Evolutionary conservation across 2,329 filamentous ascomycete species (phyloP).

Genomic region (Orbilia javanica): DNA sequence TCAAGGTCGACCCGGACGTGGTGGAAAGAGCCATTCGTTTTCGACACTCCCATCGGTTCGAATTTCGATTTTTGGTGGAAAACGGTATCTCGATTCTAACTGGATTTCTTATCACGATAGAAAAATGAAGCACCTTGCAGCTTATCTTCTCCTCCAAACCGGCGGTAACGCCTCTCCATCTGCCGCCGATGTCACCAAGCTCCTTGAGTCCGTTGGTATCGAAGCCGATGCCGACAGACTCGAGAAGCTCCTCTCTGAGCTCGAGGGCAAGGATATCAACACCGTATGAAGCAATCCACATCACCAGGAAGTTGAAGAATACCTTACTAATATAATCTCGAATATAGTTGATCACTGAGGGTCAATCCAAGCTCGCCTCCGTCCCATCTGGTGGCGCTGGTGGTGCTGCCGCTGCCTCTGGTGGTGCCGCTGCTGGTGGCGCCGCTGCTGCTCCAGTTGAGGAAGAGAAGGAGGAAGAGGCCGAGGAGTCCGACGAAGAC

Average conservation of each 20-base stretch:
- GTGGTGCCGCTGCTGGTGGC: constrained; percentile 75
- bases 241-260: constrained; percentile 86
- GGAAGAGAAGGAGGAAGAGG: constrained; percentile 80
- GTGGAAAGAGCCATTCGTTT: background rate
- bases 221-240: constrained; percentile 92
- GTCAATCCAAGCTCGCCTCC: constrained; percentile 93
- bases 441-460: constrained; percentile 75
- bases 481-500: constrained; percentile 82
- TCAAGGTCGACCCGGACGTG: background rate
- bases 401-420: constrained; percentile 75
- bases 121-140: constrained; percentile 99
- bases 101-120: constrained; percentile 56
- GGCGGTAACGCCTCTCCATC: constrained; percentile 92
- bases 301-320: constrained; percentile 64
- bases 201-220: constrained; percentile 93
- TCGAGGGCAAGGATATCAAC: constrained; percentile 91
- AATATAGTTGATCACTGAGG: constrained; percentile 86
- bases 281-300: constrained; percentile 67
- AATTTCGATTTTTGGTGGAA: background rate
- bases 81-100: constrained; percentile 14
- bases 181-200: constrained; percentile 84
- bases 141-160: constrained; percentile 96
- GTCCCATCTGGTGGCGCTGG: constrained; percentile 91
- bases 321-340: constrained; percentile 17
- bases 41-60: constrained; percentile 1